Percentiles rank a stretch among this genome's conserved stretches.
Conservation (phyloP, 192 early-diverging fungal genomes). For the Mortierella hygrophila region DNA sequence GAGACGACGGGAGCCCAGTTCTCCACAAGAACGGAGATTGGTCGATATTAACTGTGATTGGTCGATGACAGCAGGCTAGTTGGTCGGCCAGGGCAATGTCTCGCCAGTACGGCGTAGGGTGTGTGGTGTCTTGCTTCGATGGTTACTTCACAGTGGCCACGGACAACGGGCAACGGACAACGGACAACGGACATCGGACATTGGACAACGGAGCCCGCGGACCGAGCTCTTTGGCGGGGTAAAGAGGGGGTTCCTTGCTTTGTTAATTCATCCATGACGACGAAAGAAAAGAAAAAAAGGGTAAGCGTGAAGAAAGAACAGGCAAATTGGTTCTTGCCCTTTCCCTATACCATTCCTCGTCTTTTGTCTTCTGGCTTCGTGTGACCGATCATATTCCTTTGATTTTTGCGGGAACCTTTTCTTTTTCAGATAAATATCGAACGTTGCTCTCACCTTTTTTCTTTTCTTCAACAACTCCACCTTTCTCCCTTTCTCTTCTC, state of each 20-base stretch:
- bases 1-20: background rate
- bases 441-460: background rate
- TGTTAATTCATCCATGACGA: background rate
- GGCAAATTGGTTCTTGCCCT: background rate
- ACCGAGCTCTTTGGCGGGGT: conserved; percentile 2
- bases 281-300: background rate
- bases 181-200: background rate
- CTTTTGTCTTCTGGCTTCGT: background rate
- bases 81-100: conserved; percentile 10
- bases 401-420: background rate
- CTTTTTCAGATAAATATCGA: background rate
- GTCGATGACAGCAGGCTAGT: background rate
- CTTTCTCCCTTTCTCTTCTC: background rate
- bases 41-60: conserved; percentile 24
- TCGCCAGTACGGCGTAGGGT: background rate
- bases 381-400: no score
- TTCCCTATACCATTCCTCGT: background rate
- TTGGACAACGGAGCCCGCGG: background rate
- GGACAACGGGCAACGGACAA: no score
- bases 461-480: background rate
- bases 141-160: background rate
- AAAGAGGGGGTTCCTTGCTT: background rate
- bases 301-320: background rate
- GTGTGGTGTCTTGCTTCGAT: background rate
- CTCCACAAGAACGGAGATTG: background rate